Conservation (phyloP, 495 filamentous ascomycete species). For the Filosporella fistucella region DNA sequence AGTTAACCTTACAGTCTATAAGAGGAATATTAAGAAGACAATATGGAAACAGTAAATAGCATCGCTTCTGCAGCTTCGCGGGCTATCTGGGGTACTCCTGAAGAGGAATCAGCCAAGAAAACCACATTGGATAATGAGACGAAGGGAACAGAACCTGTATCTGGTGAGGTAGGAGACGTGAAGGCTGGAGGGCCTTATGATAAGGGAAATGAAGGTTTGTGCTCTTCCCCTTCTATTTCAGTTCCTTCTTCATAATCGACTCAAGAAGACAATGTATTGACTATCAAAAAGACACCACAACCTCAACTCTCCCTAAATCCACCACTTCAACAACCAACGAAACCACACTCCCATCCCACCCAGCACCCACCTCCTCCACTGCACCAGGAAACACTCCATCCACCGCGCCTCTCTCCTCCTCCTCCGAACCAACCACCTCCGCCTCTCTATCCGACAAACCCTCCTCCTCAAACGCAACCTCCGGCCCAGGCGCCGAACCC, state of each 20-base stretch:
- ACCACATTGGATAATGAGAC: slow-evolving; percentile 16
- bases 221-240: not conserved
- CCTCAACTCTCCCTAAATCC: too few relatives aligned
- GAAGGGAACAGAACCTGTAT: slow-evolving; percentile 40
- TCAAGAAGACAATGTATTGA: too few relatives aligned
- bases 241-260: not conserved
- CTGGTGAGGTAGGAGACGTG: slow-evolving; percentile 45
- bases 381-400: slow-evolving; percentile 3
- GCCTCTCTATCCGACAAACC: too few relatives aligned
- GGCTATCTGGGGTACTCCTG: slow-evolving; percentile 44
- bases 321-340: not conserved
- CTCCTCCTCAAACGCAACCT: slow-evolving; percentile 14
- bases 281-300: too few relatives aligned
- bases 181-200: slow-evolving; percentile 56
- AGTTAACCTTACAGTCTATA: too few relatives aligned
- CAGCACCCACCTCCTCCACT: not conserved
- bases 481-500: not conserved
- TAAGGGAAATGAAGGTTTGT: slow-evolving; percentile 41
- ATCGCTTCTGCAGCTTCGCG: slow-evolving; percentile 38
- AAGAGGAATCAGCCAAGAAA: not conserved
- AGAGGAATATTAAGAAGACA: not conserved
- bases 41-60: slow-evolving; percentile 53
- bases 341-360: not conserved
- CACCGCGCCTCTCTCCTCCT: slow-evolving; percentile 6
- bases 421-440: slow-evolving; percentile 11